Evolutionary conservation across 164 flowering plant genomes (phyloP).

Genomic region (Chloranthus sessilifolius): DNA sequence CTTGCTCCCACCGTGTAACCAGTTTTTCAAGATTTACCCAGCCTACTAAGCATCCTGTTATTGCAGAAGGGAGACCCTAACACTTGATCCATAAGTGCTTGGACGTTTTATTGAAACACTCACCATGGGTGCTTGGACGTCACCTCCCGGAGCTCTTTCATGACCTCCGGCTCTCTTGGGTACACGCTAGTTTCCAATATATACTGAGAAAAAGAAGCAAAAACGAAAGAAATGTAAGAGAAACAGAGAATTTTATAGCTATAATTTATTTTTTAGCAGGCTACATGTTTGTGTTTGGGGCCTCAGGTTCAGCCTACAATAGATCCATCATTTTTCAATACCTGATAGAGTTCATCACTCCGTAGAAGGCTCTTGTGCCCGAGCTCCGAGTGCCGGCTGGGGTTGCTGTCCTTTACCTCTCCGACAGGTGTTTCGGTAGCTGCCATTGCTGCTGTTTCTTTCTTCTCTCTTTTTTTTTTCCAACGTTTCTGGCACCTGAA

Average conservation of each 20-base stretch:
- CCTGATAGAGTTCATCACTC: conserved; percentile 88
- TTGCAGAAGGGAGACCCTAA: too few species aligned
- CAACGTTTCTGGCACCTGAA: too few species aligned
- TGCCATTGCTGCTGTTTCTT: too few species aligned
- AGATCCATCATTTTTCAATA: too few species aligned
- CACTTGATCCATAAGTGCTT: neutral
- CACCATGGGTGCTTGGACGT: conserved; percentile 10
- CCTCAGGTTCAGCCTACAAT: too few species aligned
- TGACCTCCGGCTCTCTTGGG: conserved; percentile 18
- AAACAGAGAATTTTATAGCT: too few species aligned
- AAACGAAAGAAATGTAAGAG: neutral
- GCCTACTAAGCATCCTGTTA: too few species aligned
- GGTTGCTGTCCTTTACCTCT: conserved; percentile 4
- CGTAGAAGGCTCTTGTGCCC: conserved; percentile 94
- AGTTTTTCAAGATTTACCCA: too few species aligned
- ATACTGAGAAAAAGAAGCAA: conserved; percentile 10
- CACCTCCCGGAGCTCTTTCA: conserved; percentile 16
- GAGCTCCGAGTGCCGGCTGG: conserved; percentile 64
- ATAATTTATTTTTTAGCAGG: too few species aligned
- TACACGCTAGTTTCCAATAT: conserved; percentile 24
- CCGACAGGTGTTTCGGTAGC: conserved; percentile 14
- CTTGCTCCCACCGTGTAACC: too few species aligned
- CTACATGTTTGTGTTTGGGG: too few species aligned
- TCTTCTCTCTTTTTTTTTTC: too few species aligned
- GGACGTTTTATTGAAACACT: neutral